Percentiles rank a stretch among this genome's conserved stretches.
phyloP scores from a whole-genome alignment of 2,329 filamentous ascomycete species.

The Pseudocercospora fuligena region DNA sequence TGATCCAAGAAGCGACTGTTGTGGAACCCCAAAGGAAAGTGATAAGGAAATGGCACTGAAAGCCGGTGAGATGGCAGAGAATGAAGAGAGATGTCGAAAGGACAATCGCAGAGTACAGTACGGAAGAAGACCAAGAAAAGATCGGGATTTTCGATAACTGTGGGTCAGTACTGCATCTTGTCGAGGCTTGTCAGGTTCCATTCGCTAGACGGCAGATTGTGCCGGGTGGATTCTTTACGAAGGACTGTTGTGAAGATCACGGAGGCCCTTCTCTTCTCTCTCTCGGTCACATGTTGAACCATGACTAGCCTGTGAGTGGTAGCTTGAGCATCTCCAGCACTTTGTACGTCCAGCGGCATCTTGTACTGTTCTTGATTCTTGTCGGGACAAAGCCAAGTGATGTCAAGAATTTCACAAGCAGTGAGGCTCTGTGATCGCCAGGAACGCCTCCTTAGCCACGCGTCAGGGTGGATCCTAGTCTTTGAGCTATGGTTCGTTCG shows the following conservation, averaged over 20 bases:
- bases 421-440: slow-evolving; percentile 11
- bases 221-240: slow-evolving; percentile 10
- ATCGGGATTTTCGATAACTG: slow-evolving; percentile 9
- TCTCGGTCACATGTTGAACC: neutral
- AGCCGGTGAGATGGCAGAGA: neutral
- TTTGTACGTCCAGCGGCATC: neutral
- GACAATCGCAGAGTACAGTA: neutral
- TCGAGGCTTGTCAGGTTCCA: slow-evolving; percentile 6
- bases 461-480: neutral
- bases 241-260: slow-evolving; percentile 8
- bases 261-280: neutral
- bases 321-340: neutral
- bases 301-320: neutral
- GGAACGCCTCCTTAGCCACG: slow-evolving; percentile 10
- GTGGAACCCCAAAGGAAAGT: neutral
- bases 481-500: neutral
- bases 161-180: slow-evolving; percentile 19
- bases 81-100: neutral
- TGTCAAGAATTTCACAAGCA: neutral
- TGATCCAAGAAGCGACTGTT: neutral
- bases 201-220: slow-evolving; percentile 18
- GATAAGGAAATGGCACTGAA: neutral
- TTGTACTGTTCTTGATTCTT: neutral
- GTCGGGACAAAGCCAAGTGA: neutral
- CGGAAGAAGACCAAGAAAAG: slow-evolving; percentile 5